Evolutionary conservation across 2,329 filamentous ascomycete species (phyloP).

Genomic region (Fusarium agapanthi): DNA sequence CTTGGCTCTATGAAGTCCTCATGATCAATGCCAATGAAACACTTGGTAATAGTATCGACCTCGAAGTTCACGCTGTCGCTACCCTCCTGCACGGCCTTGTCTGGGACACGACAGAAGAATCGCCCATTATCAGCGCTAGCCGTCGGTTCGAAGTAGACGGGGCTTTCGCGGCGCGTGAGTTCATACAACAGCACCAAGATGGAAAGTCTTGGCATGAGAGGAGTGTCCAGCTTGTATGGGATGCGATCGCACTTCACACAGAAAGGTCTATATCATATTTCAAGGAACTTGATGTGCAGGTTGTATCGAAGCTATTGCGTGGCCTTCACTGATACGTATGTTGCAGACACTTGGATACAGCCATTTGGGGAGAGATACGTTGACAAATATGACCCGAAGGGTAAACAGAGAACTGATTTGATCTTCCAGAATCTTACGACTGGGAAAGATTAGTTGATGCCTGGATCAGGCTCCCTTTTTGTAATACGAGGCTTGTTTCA

Average conservation of each 20-base stretch:
- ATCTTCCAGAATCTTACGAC: background rate
- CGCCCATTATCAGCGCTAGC: background rate
- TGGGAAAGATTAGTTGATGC: background rate
- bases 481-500: background rate
- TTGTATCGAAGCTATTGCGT: background rate
- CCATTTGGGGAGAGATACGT: slow-evolving; percentile 21
- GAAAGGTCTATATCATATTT: background rate
- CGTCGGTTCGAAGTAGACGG: slow-evolving; percentile 17
- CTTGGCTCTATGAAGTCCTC: slow-evolving; percentile 10
- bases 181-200: background rate
- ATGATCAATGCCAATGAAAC: slow-evolving; percentile 9
- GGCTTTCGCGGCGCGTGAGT: slow-evolving; percentile 4
- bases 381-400: background rate
- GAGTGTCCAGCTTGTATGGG: slow-evolving; percentile 3
- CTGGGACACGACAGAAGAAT: slow-evolving; percentile 12
- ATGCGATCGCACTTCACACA: slow-evolving; percentile 20
- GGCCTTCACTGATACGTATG: background rate
- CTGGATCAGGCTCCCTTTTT: background rate
- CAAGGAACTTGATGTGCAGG: slow-evolving; percentile 17
- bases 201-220: slow-evolving; percentile 1
- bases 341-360: slow-evolving; percentile 14
- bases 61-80: slow-evolving; percentile 12
- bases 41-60: background rate
- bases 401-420: slow-evolving; percentile 5
- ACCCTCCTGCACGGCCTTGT: slow-evolving; percentile 18